A percentile compares a stretch with the other conserved stretches of the same genome.
phyloP scores from a whole-genome alignment of 768 basidiomycete genomes.

The Scleroderma citrinum region DNA sequence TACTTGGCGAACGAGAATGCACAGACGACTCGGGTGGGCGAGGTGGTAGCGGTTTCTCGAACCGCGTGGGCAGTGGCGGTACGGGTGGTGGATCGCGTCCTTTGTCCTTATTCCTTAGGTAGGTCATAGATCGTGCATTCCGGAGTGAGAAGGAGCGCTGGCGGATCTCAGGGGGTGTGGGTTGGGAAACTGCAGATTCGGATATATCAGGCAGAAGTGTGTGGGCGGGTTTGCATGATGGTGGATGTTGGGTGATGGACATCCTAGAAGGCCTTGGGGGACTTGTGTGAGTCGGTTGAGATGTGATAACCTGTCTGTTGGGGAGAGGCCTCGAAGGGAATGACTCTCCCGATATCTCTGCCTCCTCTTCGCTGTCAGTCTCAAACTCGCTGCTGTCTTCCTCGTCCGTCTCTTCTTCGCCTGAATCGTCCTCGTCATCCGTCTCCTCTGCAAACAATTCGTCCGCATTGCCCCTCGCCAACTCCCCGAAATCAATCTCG shows the following conservation, averaged over 20 bases:
- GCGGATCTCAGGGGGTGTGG: constrained; percentile 3
- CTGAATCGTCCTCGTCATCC: constrained; percentile 39
- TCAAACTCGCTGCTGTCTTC: constrained; percentile 36
- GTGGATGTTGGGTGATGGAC: neutral
- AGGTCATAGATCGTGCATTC: constrained; percentile 41
- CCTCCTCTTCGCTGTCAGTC: constrained; percentile 12
- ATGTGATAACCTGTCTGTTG: neutral
- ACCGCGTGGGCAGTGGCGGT: constrained; percentile 29
- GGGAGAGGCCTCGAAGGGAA: neutral
- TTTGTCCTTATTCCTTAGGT: constrained; percentile 16
- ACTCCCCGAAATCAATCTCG: constrained; percentile 76
- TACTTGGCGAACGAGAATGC: constrained; percentile 3
- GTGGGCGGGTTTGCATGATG: neutral
- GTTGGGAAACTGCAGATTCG: constrained; percentile 6
- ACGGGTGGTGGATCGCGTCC: constrained; percentile 37
- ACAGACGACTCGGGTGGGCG: constrained; percentile 12
- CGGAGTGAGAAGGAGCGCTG: constrained; percentile 42
- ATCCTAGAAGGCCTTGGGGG: neutral
- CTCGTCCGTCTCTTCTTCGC: constrained; percentile 39
- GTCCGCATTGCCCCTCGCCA: constrained; percentile 71
- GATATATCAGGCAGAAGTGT: neutral
- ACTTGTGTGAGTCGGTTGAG: neutral
- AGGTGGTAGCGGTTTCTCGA: constrained; percentile 41
- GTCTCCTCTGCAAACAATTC: constrained; percentile 75
- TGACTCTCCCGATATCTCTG: constrained; percentile 8